Evolutionary conservation across 352 stramenopile species (phyloP), one percentile per base, ranked within the genome.

Genomic region (Hyphochytrium catenoides): DNA sequence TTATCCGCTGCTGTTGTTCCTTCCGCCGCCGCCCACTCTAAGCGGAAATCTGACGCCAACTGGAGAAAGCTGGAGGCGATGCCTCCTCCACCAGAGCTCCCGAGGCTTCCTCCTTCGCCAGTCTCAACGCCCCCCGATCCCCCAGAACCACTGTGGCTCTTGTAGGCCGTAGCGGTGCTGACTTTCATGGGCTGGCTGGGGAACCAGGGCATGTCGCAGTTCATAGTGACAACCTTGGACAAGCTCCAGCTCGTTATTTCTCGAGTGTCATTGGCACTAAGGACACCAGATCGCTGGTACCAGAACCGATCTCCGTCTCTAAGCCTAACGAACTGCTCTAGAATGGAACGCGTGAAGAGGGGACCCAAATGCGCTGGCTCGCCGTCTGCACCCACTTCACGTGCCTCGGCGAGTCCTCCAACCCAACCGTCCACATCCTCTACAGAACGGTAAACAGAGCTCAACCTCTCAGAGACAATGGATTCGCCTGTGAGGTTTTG

Each of bases 241-340:
- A 7, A 16, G 7, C 7, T 26, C 33, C 6, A 29, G 12, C 16
- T 38, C 33, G 21, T 38, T 24, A 29, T 38, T 24, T n/a, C 33
- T 38, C 7, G 31, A 24, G 33, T 38, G 31, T 12, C 7, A 19
- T 19, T 26, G 16, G 16, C 14, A 27, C 12, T 28, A n/a, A 7
- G 21, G 21, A 14, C 18, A n/a, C 8, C 31, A 14, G 8, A 8
- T 8, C 9, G 5, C 16, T 38, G 14, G 33, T 26, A 38, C 12
- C 18, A 38, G 33, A 38, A 38, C 7, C 33, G 33, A 14, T 38
- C 33, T 21, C 33, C 18, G 33, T 38, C 33, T 24, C 33, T 9
- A 5, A 24, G 16, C 9, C 16, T 7, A 7, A 29, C 15, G 12
- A 38, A 29, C 18, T 38, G 33, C 5, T 27, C 8, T 7, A n/a